Evolutionary conservation across 352 stramenopile genomes (phyloP), one percentile per base, ranked within the genome.

Genomic region (Chrysophaeum taylorii): DNA sequence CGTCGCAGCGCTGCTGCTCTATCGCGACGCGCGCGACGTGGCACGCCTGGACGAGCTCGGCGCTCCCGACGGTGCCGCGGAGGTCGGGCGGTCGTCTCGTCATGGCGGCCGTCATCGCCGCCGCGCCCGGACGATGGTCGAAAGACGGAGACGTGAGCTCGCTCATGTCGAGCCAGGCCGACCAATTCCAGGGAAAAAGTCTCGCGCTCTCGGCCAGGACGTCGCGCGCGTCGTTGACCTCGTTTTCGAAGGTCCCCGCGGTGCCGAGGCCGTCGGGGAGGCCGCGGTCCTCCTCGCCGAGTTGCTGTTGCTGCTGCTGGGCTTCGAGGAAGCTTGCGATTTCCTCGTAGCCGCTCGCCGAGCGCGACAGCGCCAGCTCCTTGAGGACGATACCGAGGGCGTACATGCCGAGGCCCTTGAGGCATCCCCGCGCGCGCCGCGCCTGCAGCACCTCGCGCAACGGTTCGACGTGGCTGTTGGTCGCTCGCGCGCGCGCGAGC

Each of bases 121-220:
- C 48, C 48, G 25, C 25, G 18, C 18, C 18, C 39, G 39, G 39
- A 21, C 39, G 39, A 21, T 18, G 12, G 9, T 63, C 52, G 27
- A 5, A 5, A 39, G n/a, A n/a, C n/a, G n/a, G n/a, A n/a, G n/a
- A n/a, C n/a, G 25, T 31, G 0, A 84, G 69, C 50, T 83, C 77
- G 2, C 84, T 88, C 1, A 98, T 80, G 76, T 98, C 93, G 75
- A 97, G 91, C 94, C 94, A 98, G 15, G 92, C 92, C 39, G 90
- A 97, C 94, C 94, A 98, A 80, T 97, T 97, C 69, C 76, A 85
- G 12, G 84, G 83, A 79, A 85, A 87, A 42, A 75, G 42, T 1
- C 80, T 33, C 41, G 87, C 71, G 36, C 76, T 82, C 50, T 80
- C 64, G 27, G 82, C 69, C 2, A 87, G 69, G 60, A 87, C 76